These are phyloP conservation scores for Diutina rugosa DNA, from an alignment of 1,139 yeast genomes.

Conservation along the genomic window DNA sequence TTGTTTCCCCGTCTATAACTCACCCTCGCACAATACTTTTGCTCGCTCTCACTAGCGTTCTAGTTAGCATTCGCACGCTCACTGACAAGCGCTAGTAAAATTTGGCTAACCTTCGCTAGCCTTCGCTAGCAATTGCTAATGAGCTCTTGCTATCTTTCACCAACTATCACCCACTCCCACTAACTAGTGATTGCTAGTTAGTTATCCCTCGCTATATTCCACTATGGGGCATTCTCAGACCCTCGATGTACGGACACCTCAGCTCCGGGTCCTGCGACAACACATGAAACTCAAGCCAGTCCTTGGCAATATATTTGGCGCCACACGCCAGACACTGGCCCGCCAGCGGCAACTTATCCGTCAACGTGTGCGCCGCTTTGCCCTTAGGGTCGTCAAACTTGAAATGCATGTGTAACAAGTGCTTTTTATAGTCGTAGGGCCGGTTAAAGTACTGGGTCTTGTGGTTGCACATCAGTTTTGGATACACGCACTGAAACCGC, in stretches of 20 bases:
- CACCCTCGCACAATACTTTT: no score
- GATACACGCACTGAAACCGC: slow-evolving; percentile 32
- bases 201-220: neutral
- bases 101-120: no score
- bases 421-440: slow-evolving; percentile 37
- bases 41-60: no score
- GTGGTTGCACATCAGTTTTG: slow-evolving; percentile 28
- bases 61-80: no score
- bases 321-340: slow-evolving; percentile 32
- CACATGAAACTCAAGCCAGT: slow-evolving; percentile 31
- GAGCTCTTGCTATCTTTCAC: no score
- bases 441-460: slow-evolving; percentile 33
- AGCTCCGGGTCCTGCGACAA: slow-evolving; percentile 13
- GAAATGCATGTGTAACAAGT: slow-evolving; percentile 31
- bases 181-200: neutral
- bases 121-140: no score
- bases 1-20: no score
- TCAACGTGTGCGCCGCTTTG: slow-evolving; percentile 27
- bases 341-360: slow-evolving; percentile 26
- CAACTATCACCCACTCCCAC: no score
- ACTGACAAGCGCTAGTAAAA: no score
- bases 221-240: neutral
- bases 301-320: slow-evolving; percentile 19
- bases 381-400: slow-evolving; percentile 32
- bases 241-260: neutral